Percentiles rank a stretch among this genome's conserved stretches.
Conservation (phyloP, 1,284 basidiomycete species). For the Erythrobasidium hasegawianum region DNA sequence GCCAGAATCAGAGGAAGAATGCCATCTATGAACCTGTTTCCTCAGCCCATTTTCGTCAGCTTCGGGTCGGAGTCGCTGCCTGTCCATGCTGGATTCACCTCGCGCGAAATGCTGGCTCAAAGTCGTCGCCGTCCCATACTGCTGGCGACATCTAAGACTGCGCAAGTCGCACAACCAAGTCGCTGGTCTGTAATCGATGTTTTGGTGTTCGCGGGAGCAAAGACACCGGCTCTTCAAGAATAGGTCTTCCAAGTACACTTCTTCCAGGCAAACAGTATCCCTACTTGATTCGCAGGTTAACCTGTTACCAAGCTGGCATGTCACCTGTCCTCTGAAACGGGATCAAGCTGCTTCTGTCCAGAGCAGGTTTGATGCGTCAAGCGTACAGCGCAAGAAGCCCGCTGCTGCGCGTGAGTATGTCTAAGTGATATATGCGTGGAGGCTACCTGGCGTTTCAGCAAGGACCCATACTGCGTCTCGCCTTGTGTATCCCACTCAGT, state of each 20-base stretch:
- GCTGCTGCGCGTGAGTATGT: too few relatives aligned
- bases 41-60: background rate
- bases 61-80: background rate
- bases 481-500: too few relatives aligned
- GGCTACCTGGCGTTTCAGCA: too few relatives aligned
- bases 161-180: too few relatives aligned
- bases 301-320: too few relatives aligned
- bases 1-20: conserved; percentile 46
- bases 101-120: conserved; percentile 49
- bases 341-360: background rate
- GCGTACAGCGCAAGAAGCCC: too few relatives aligned
- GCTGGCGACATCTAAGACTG: background rate
- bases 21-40: conserved; percentile 40
- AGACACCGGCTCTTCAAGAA: too few relatives aligned
- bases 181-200: too few relatives aligned
- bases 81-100: conserved; percentile 41
- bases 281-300: background rate
- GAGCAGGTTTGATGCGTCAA: background rate
- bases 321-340: too few relatives aligned
- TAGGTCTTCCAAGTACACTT: background rate
- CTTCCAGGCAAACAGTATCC: background rate
- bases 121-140: conserved; percentile 52
- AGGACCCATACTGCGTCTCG: too few relatives aligned
- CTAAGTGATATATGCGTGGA: too few relatives aligned
- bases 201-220: too few relatives aligned